phyloP scores from a whole-genome alignment of 139 green algal species.

The Picochlorum sp. region DNA sequence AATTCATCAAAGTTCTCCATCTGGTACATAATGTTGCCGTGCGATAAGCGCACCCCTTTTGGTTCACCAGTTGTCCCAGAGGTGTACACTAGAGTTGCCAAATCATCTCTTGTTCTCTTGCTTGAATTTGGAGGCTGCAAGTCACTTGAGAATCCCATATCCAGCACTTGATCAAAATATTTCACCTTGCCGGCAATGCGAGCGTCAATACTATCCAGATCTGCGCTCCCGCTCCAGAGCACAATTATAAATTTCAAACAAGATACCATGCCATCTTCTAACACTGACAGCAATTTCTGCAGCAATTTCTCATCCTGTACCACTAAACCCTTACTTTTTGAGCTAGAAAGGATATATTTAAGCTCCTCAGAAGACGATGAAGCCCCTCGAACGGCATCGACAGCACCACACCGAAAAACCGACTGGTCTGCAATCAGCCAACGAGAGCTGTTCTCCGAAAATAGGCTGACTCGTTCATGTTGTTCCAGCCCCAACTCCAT shows the following conservation, averaged over 20 bases:
- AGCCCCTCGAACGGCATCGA: conserved; percentile 35
- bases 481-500: conserved; percentile 27
- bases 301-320: conserved; percentile 65
- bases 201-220: neutral
- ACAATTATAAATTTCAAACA: conserved; percentile 49
- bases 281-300: conserved; percentile 38
- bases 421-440: conserved; percentile 86
- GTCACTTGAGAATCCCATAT: neutral
- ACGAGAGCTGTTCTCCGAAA: conserved; percentile 66
- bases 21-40: conserved; percentile 84
- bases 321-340: conserved; percentile 41
- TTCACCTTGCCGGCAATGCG: conserved; percentile 14
- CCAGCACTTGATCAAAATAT: conserved; percentile 43
- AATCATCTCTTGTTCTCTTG: conserved; percentile 7
- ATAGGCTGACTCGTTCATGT: conserved; percentile 51
- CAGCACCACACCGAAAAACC: conserved; percentile 48
- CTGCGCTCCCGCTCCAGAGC: conserved; percentile 50
- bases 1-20: conserved; percentile 37
- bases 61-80: conserved; percentile 56
- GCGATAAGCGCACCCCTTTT: conserved; percentile 64
- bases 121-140: neutral
- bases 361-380: conserved; percentile 53
- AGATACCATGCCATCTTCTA: conserved; percentile 6
- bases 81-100: conserved; percentile 75
- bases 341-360: conserved; percentile 64